These are phyloP conservation scores for Pseudogymnoascus sp. DNA, from an alignment of 2,329 filamentous ascomycete genomes.

Conservation along the genomic window DNA sequence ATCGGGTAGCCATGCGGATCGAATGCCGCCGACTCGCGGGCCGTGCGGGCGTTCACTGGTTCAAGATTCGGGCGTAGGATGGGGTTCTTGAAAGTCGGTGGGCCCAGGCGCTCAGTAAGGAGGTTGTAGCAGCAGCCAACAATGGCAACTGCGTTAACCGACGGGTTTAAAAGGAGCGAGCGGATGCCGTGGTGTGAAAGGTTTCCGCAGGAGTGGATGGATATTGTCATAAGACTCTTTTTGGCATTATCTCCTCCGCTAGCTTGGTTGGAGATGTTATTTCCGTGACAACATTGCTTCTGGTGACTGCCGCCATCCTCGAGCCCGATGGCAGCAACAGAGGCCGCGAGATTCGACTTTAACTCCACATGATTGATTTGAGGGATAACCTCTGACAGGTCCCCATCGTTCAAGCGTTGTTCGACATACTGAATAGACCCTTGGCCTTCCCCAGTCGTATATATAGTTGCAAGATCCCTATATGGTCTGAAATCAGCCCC, in stretches of 20 bases:
- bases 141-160: slow-evolving; percentile 84
- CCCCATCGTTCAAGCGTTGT: slow-evolving; percentile 64
- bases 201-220: slow-evolving; percentile 95
- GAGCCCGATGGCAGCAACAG: not conserved
- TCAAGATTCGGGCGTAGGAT: slow-evolving; percentile 64
- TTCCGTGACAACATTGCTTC: not conserved
- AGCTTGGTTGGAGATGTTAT: slow-evolving; percentile 10
- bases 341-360: not conserved
- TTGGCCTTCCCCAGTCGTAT: slow-evolving; percentile 52
- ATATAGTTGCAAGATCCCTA: slow-evolving; percentile 44
- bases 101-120: slow-evolving; percentile 79
- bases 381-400: slow-evolving; percentile 60
- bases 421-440: slow-evolving; percentile 72
- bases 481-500: slow-evolving; percentile 43
- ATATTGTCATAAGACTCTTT: slow-evolving; percentile 69
- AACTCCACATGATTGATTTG: slow-evolving; percentile 46
- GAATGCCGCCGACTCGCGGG: slow-evolving; percentile 59
- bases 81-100: slow-evolving; percentile 78
- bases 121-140: slow-evolving; percentile 99
- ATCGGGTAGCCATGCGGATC: slow-evolving; percentile 94
- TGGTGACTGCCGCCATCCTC: slow-evolving; percentile 14
- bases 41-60: slow-evolving; percentile 60
- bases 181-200: slow-evolving; percentile 91
- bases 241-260: slow-evolving; percentile 18
- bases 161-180: slow-evolving; percentile 74